Conservation (phyloP, 176 grass and related monocot genomes). For the Aegilops sharonensis region DNA sequence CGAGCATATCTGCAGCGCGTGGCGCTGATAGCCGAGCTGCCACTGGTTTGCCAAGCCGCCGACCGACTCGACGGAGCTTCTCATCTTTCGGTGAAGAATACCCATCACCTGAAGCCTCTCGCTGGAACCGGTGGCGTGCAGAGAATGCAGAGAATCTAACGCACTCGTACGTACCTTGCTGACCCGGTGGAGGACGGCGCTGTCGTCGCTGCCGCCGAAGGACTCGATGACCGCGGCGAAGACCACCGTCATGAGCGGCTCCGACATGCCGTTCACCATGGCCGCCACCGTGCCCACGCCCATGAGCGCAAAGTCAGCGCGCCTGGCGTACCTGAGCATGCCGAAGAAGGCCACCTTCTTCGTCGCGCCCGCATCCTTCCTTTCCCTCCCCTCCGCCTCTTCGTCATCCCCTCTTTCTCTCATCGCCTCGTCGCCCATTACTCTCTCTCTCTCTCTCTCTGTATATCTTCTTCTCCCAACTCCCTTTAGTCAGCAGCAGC, state of each 20-base stretch:
- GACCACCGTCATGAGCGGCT: conserved; percentile 60
- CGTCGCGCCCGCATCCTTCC: neutral
- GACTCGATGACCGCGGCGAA: conserved; percentile 45
- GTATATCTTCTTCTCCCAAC: neutral
- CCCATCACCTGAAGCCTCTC: neutral
- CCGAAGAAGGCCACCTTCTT: conserved; percentile 39
- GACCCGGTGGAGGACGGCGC: conserved; percentile 37
- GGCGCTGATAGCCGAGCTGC: too few species aligned
- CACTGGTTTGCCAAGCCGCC: too few species aligned
- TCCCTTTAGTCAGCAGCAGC: neutral
- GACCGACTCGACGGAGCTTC: too few species aligned
- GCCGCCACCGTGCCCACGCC: conserved; percentile 44
- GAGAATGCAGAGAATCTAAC: neutral
- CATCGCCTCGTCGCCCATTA: neutral
- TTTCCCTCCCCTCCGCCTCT: neutral
- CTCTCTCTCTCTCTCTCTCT: neutral
- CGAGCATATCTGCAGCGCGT: neutral
- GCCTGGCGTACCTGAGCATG: conserved; percentile 53
- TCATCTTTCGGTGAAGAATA: too few species aligned
- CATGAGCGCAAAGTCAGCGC: conserved; percentile 42
- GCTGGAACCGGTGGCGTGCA: neutral
- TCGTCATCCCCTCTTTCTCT: neutral
- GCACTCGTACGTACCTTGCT: conserved; percentile 38
- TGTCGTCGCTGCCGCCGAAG: conserved; percentile 39
- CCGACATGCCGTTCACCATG: conserved; percentile 50